Evolutionary conservation across 768 basidiomycete species (phyloP), one percentile per base, ranked within the genome.

Genomic region (Agaricus sinodeliciosus): DNA sequence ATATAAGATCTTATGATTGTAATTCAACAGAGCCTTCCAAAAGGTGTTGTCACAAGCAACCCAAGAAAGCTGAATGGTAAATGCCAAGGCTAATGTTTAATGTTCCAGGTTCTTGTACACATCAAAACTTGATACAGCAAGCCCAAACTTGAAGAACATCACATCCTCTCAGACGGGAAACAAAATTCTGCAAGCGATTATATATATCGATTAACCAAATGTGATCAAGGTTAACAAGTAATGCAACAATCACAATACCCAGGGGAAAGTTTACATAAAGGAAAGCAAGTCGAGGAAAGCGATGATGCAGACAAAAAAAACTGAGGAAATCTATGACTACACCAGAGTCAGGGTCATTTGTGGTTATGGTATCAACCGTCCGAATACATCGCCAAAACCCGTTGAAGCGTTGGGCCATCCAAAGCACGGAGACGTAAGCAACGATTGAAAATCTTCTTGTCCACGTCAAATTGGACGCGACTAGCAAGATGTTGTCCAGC

Each of bases 401-500:
- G 73, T 42, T 79, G 74, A 41, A 90, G 68, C 55, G 69, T 75
- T 25, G 77, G 74, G 11, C 71, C 57, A 56, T 85, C 80, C 55
- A 89, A 68, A 31, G 84, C 87, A 15, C 85, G 77, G 43, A 92
- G 69, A 55, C 81, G 77, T 47, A 90, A 69, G 64, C 89, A 90
- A 56, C 74, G 78, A 65, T 87, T 84, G 69, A 87, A 88, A 43
- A 89, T 66, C 66, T 81, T 86, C 70, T 83, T 85, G 67, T 92
- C 88, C 34, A 84, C 69, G 26, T 79, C 75, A 57, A 80, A 85
- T 36, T 87, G 79, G 26, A 90, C 75, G 25, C 79, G 79, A 54
- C 84, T 82, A 2, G 90, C 87, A 9, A 90, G 77, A 60, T 92
- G 90, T 62, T 92, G 90, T 2, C 88, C 87, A 9, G 85, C 82